Evolutionary conservation across 2,329 filamentous ascomycete genomes (phyloP).

Genomic region (Diaporthe amygdali): DNA sequence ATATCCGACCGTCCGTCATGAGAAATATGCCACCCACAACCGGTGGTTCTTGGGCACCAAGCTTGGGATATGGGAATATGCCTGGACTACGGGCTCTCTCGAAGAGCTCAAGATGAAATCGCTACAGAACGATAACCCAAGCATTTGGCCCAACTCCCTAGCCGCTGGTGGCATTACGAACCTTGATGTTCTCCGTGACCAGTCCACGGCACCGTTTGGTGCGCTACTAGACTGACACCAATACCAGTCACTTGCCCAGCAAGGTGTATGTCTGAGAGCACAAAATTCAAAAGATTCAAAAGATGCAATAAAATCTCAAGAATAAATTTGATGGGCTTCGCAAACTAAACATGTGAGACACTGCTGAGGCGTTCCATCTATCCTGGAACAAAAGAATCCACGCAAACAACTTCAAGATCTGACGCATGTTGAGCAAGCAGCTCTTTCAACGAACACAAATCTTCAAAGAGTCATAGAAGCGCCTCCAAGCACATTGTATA

Average conservation of each 20-base stretch:
- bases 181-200: neutral
- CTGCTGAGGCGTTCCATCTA: neutral
- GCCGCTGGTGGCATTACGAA: neutral
- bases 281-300: neutral
- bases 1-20: slow-evolving; percentile 9
- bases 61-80: slow-evolving; percentile 7
- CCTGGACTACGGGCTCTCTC: neutral
- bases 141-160: neutral
- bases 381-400: neutral
- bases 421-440: slow-evolving; percentile 2
- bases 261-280: neutral
- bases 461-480: neutral
- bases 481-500: neutral
- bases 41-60: slow-evolving; percentile 13
- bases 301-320: neutral
- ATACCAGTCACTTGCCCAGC: neutral
- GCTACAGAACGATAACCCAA: neutral
- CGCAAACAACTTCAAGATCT: neutral
- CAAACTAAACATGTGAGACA: neutral
- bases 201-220: neutral
- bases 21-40: neutral
- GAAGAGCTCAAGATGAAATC: neutral
- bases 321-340: neutral
- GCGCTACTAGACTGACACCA: neutral
- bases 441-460: neutral